A percentile compares a stretch with the other conserved stretches of the same genome.
Evolutionary conservation across 2,329 filamentous ascomycete species (phyloP).

Genomic region (Tolypocladium cylindrosporum): DNA sequence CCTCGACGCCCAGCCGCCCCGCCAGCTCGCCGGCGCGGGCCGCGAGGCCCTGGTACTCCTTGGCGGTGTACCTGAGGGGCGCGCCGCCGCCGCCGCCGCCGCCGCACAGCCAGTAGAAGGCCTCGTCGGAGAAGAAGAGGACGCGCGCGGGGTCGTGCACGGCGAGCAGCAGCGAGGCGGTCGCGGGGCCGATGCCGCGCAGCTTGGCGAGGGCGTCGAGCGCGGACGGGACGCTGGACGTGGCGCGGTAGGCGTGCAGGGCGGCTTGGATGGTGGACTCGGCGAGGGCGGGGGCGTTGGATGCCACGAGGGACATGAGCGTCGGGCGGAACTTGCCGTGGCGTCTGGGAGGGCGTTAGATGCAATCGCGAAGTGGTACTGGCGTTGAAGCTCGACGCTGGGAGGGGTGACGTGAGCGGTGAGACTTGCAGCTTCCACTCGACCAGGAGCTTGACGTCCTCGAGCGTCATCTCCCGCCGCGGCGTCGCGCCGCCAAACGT

Average conservation of each 20-base stretch:
- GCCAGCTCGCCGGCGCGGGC: slow-evolving; percentile 30
- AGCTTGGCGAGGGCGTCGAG: slow-evolving; percentile 47
- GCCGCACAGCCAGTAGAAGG: slow-evolving; percentile 61
- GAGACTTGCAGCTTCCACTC: slow-evolving; percentile 60
- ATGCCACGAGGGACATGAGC: slow-evolving; percentile 49
- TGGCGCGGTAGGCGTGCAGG: slow-evolving; percentile 33
- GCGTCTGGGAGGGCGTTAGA: slow-evolving; percentile 24
- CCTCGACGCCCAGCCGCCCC: slow-evolving; percentile 40
- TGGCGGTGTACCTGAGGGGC: slow-evolving; percentile 57
- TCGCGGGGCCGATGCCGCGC: slow-evolving; percentile 71
- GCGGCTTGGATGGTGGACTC: slow-evolving; percentile 40
- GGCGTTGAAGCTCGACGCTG: background rate
- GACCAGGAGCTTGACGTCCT: slow-evolving; percentile 50
- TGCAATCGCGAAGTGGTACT: background rate
- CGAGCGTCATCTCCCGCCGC: slow-evolving; percentile 35
- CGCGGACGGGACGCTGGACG: slow-evolving; percentile 21
- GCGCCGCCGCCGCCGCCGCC: slow-evolving; percentile 35
- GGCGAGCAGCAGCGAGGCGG: slow-evolving; percentile 63
- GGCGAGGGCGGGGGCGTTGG: slow-evolving; percentile 44
- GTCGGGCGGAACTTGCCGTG: slow-evolving; percentile 55
- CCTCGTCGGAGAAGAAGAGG: slow-evolving; percentile 74
- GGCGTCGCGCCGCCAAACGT: slow-evolving; percentile 27
- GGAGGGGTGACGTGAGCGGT: background rate
- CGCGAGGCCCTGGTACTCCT: slow-evolving; percentile 56
- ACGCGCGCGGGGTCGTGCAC: slow-evolving; percentile 48